Evolutionary conservation across 108 stramenopile species (phyloP), one percentile per base, ranked within the genome.

Genomic region (Cyclotella atomus): DNA sequence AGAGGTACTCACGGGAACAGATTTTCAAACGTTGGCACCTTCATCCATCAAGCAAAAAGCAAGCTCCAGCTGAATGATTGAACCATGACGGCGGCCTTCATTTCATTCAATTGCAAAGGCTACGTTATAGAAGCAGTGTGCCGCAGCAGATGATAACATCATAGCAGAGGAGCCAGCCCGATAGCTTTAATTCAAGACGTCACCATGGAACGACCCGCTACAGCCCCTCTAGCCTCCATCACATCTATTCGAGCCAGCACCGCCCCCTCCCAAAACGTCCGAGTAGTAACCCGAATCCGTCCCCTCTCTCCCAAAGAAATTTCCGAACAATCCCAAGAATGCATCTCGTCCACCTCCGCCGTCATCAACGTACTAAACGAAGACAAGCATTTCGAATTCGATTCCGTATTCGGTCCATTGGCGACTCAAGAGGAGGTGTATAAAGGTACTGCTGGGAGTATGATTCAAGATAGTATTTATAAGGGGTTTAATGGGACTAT

Each of bases 401-500:
- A 99, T 69, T 89, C 95, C 21, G 95, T 96, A 3, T 94, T 97
- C 50, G 91, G 77, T 41, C 79, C 90, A 24, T 60, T 43, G 16
- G 84, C 81, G 35, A 82, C 85, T 15, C 97, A 98, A 64, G 43
- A 82, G 75, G 77, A 93, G 38, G 89, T 99, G 1, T 99, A 98
- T 71, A 87, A 95, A 43, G 84, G 82, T 4, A 77, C 85, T 20
- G 86, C 86, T 5, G 73, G 71, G 25, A 81, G 87, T 44, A 79
- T 91, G 38, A 86, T 94, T 19, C 33, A 34, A 23, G 47, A 65
- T 23, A 64, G 62, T 44, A 92, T 97, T 45, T 87, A 98, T 57
- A 83, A 87, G 46, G 99, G 99, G n/a, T 98, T 89, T 73, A 98
- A 99, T 77, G 97, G 95, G 7, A 98, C 98, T 1, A 95, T 99